Base-by-base conservation (phyloP, 306 rosid genomes). In the Bauhinia variegata region DNA sequence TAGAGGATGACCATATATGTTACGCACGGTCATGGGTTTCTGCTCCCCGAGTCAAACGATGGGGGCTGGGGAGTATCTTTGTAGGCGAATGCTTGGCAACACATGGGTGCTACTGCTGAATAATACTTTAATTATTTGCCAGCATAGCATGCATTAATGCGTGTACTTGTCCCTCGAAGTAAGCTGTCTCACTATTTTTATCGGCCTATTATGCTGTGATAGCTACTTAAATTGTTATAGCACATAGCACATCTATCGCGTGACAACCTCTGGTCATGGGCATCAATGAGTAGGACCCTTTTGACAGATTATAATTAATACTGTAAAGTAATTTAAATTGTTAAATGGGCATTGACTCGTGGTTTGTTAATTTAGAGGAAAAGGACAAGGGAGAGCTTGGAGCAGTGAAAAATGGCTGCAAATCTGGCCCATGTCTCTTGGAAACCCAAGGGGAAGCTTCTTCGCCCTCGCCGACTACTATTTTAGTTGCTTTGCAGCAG, bases 401-500 rank as follows among this genome's bases (percentile, higher is more conserved):
- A 59, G 51, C 60, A 59, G 67, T 59, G 33, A 59, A 70, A 70
- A 59, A 59, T 58, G 67, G 75, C 67, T 17, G 39, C 51, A 34
- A 59, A 11, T 19, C 38, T 49, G 58, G 42, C 5, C 52, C 16
- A 31, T 70, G 80, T 59, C 71, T 61, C 16, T 76, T 32, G 16
- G 68, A 60, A 82, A 48, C 55, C 44, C 19, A 46, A 11, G n/a
- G n/a, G n/a, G n/a, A n/a, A n/a, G n/a, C n/a, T n/a, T n/a, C n/a
- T n/a, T n/a, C n/a, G n/a, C n/a, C n/a, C n/a, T n/a, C n/a, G n/a
- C n/a, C n/a, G n/a, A n/a, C 57, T 16, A 51, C 49, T 23, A 23
- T 23, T 23, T 36, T 36, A 36, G 41, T 36, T 36, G 41, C 5
- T n/a, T 36, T 36, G 41, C n/a, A n/a, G 41, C 8, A 36, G 0